These are phyloP conservation scores for Metschnikowia kofuensis DNA, from an alignment of 805 yeast genomes.

Conservation along the genomic window DNA sequence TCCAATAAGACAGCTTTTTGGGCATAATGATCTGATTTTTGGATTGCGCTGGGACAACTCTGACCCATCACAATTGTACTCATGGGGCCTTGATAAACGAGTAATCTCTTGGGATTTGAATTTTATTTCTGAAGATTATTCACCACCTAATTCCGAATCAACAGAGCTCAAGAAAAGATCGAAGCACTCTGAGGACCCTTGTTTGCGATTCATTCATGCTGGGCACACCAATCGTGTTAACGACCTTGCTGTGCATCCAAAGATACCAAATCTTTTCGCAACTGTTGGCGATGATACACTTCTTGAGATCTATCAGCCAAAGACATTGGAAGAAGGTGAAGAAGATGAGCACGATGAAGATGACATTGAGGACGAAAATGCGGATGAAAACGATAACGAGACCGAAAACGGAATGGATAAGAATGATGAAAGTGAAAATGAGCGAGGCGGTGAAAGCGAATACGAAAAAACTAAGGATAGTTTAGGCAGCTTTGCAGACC, in stretches of 20 bases:
- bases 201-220: constrained; percentile 76
- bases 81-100: constrained; percentile 64
- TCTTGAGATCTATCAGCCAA: constrained; percentile 74
- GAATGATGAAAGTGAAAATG: constrained; percentile 1
- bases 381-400: constrained; percentile 3
- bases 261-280: constrained; percentile 53
- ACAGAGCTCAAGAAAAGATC: constrained; percentile 51
- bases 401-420: background rate
- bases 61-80: constrained; percentile 51
- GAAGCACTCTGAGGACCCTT: constrained; percentile 61
- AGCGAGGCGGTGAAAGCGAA: background rate
- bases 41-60: constrained; percentile 48
- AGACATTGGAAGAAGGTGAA: constrained; percentile 28
- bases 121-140: constrained; percentile 52
- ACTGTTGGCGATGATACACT: constrained; percentile 75
- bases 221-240: constrained; percentile 75
- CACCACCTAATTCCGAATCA: constrained; percentile 26
- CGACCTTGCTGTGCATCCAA: constrained; percentile 68
- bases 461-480: background rate
- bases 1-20: constrained; percentile 64
- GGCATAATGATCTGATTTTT: constrained; percentile 49
- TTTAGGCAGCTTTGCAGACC: no score
- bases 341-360: constrained; percentile 27
- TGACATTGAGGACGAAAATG: constrained; percentile 10
- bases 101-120: constrained; percentile 73